These are phyloP conservation scores for Trebouxiophyceae sp. DNA, from an alignment of 163 green algal species.

Conservation along the genomic window DNA sequence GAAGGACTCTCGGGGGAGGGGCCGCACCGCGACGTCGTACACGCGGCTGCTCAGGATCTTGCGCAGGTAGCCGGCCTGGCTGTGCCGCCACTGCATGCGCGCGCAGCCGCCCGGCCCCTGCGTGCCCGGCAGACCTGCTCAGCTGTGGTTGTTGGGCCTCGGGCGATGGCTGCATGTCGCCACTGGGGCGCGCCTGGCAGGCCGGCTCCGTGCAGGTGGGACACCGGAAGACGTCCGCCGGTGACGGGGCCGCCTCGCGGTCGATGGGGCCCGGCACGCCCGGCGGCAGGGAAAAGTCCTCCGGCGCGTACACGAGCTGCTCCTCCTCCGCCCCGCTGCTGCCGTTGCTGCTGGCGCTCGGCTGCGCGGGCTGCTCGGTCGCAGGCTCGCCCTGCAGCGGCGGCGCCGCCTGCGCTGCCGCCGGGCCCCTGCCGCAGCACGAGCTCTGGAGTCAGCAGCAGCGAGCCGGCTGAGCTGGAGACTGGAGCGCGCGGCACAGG, in stretches of 20 bases:
- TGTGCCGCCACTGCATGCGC: slow-evolving; percentile 54
- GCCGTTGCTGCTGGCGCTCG: too few species aligned
- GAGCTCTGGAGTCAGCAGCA: too few species aligned
- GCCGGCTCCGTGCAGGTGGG: slow-evolving; percentile 50
- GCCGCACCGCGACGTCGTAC: slow-evolving; percentile 86
- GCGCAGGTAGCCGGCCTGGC: slow-evolving; percentile 75
- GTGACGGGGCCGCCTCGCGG: slow-evolving; percentile 14
- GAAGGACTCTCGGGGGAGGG: too few species aligned
- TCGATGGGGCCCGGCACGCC: slow-evolving; percentile 59
- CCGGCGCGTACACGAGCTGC: slow-evolving; percentile 22
- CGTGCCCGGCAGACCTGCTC: not conserved
- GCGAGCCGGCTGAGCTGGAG: too few species aligned
- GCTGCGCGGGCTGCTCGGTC: too few species aligned
- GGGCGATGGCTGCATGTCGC: not conserved
- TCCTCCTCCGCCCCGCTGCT: not conserved
- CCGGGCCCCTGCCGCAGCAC: too few species aligned
- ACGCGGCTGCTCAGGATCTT: slow-evolving; percentile 84
- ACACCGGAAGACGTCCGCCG: slow-evolving; percentile 66
- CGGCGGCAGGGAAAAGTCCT: slow-evolving; percentile 47
- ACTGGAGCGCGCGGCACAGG: too few species aligned
- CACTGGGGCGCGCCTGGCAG: slow-evolving; percentile 42
- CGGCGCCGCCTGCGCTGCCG: too few species aligned
- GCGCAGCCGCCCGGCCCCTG: slow-evolving; percentile 39
- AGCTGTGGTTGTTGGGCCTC: not conserved
- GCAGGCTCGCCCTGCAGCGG: too few species aligned